phyloP scores from a whole-genome alignment of 2,329 filamentous ascomycete species.

The Alternaria burnsii region DNA sequence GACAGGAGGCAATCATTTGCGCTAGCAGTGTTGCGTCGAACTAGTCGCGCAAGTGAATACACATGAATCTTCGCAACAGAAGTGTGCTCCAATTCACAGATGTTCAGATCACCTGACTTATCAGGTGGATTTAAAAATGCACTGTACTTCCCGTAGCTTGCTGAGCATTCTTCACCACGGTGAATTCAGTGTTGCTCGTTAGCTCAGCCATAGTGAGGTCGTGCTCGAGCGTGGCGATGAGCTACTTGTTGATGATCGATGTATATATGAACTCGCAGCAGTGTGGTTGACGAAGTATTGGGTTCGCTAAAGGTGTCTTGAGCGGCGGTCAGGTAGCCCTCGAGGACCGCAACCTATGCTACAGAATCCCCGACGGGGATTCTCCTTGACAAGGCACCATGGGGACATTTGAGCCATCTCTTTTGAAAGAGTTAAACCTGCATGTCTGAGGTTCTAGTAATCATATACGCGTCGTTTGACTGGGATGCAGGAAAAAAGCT shows the following conservation, averaged over 20 bases:
- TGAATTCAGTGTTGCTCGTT: background rate
- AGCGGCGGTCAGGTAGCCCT: background rate
- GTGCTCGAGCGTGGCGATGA: background rate
- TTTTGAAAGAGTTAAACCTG: background rate
- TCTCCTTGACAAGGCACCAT: too few relatives aligned
- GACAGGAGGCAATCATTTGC: background rate
- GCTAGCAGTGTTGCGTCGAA: background rate
- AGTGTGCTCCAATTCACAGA: background rate
- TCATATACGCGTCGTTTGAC: background rate
- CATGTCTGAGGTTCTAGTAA: background rate
- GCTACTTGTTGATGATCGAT: background rate
- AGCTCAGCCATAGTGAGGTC: background rate
- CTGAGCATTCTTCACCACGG: background rate
- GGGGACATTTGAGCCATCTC: too few relatives aligned
- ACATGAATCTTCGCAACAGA: background rate
- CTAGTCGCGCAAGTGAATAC: background rate
- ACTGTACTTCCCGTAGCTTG: background rate
- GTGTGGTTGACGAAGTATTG: background rate
- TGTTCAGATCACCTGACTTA: background rate
- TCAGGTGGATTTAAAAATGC: fast-evolving
- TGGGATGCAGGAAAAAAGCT: background rate
- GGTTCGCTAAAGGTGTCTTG: background rate
- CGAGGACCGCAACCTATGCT: background rate
- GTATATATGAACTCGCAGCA: background rate
- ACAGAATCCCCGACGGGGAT: background rate